These are phyloP conservation scores for Mortierella sp. DNA, from an alignment of 371 early-diverging fungal genomes.

Conservation along the genomic window DNA sequence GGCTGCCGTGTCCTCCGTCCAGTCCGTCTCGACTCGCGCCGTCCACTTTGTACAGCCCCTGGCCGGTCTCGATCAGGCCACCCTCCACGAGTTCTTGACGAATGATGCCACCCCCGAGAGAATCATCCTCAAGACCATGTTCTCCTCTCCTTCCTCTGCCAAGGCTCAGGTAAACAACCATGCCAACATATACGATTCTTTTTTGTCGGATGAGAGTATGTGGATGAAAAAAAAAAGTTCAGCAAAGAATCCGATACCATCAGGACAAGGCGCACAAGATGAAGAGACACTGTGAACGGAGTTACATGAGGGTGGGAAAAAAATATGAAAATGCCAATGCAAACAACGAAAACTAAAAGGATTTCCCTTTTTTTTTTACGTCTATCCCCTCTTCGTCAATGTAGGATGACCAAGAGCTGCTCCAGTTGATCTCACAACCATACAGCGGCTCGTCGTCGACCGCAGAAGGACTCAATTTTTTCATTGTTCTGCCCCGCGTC, in stretches of 20 bases:
- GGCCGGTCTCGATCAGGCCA: constrained; percentile 53
- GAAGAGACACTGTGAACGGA: too few species aligned
- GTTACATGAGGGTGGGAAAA: too few species aligned
- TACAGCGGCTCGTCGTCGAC: neutral
- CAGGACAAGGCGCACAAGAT: too few species aligned
- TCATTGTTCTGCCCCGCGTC: constrained; percentile 86
- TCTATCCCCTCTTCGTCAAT: neutral
- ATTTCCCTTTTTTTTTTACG: neutral
- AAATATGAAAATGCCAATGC: too few species aligned
- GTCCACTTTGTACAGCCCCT: constrained; percentile 81
- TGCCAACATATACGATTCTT: neutral
- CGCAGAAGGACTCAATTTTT: constrained; percentile 58
- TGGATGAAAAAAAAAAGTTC: neutral
- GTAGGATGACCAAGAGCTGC: constrained; percentile 58
- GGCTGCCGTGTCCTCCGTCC: constrained; percentile 62
- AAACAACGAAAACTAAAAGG: neutral
- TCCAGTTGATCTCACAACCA: constrained; percentile 56
- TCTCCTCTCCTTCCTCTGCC: constrained; percentile 42
- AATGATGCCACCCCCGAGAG: constrained; percentile 58
- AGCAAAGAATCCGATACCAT: too few species aligned
- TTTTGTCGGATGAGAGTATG: neutral
- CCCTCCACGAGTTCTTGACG: constrained; percentile 54
- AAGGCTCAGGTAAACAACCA: constrained; percentile 15
- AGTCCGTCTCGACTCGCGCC: constrained; percentile 70
- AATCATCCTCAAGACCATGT: constrained; percentile 60